Base-by-base conservation (phyloP, 306 rosid species). In the Citrullus amarus region DNA sequence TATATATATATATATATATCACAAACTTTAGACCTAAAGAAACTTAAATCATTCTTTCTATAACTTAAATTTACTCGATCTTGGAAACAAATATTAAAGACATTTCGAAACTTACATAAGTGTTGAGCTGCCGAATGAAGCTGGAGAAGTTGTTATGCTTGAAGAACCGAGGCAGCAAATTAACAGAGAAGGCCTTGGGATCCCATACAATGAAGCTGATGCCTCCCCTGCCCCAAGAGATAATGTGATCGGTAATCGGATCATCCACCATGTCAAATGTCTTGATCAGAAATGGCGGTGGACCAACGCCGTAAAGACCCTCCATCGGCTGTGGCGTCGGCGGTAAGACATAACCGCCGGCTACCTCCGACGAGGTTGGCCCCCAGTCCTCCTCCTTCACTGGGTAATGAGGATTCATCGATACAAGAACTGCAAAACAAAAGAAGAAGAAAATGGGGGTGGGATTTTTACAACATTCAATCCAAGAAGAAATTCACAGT, bases 101-200 rank as follows among this genome's bases (percentile, higher is more conserved):
- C 10, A 39, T 22, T 71, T 71, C 0, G 39, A 16, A 71, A 71
- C 76, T 71, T 48, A 71, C 76, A 0, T 71, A 71, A 48, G 76
- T 71, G 58, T 71, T 71, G 58, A 71, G 76, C 76, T 71, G 76
- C 3, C 76, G 38, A 22, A 71, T 71, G 56, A 71, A 71, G 76
- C 58, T 71, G 28, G 76, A 71, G 58, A 71, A 71, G 41, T 71
- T 71, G 58, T 48, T 71, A 20, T 71, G 76, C 41, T 71, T 71
- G 76, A 71, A 71, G 76, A 71, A 71, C 28, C 38, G 58, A 71
- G 76, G 76, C 38, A 71, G 15, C 41, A 71, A 48, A 71, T 71
- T 48, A 13, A 39, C 76, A 46, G 76, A 71, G 76, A 71, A 71
- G 57, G 76, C 11, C 6, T 22, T 48, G 14, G 58, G 76, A 48